Percentiles rank a stretch among this genome's conserved stretches.
These are phyloP conservation scores for Solanum pinnatisectum DNA, from an alignment of 257 asterid genomes.

Conservation along the genomic window DNA sequence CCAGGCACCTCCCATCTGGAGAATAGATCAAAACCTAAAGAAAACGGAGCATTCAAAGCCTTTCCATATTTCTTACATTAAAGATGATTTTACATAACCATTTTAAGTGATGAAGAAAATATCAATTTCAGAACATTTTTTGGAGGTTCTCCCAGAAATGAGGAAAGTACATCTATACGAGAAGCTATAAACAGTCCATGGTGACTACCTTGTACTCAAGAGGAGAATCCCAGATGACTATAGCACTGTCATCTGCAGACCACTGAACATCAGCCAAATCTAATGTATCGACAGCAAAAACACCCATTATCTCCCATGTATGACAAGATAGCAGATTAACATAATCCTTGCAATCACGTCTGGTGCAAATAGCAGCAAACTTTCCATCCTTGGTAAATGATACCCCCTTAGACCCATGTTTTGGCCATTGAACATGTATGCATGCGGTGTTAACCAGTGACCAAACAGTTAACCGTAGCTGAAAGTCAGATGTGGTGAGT, in stretches of 20 bases:
- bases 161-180: background rate
- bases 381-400: constrained; percentile 96
- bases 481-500: constrained; percentile 95
- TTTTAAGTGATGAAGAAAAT: background rate
- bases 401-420: constrained; percentile 92
- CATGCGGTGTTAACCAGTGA: constrained; percentile 91
- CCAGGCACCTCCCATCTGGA: constrained; percentile 92
- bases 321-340: constrained; percentile 87
- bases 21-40: constrained; percentile 83
- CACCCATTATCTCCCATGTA: constrained; percentile 92
- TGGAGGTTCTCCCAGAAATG: background rate
- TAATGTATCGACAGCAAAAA: constrained; percentile 88
- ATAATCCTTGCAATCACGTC: constrained; percentile 97
- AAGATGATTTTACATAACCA: background rate
- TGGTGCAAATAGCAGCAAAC: constrained; percentile 91
- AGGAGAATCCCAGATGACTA: constrained; percentile 94
- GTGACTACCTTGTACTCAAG: constrained; percentile 85
- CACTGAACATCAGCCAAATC: constrained; percentile 96
- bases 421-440: constrained; percentile 91
- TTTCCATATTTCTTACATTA: background rate
- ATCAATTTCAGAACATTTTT: background rate
- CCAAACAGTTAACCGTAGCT: constrained; percentile 89
- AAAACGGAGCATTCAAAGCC: constrained; percentile 1
- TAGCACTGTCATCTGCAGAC: constrained; percentile 97
- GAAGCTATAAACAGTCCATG: background rate